Evolutionary conservation across 108 stramenopile genomes (phyloP), one percentile per base, ranked within the genome.

Genomic region (Skeletonema potamos): DNA sequence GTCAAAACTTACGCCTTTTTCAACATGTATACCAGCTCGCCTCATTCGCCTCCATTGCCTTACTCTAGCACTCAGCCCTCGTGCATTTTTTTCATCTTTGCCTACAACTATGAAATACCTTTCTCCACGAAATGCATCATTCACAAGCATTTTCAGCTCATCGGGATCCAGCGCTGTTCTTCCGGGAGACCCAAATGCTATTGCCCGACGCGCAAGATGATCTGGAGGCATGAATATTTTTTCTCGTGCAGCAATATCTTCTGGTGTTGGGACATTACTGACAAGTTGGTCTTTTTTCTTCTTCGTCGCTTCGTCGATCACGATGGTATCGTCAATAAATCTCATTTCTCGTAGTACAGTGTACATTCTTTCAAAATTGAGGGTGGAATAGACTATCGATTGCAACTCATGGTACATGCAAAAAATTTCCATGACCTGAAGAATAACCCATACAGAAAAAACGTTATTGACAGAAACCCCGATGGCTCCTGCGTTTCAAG

Each of bases 351-450:
- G 80, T 26, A 86, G 62, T 20, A 87, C 82, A 65, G 86, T 74
- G 22, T 77, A 62, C 65, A 94, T 64, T n/a, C 96, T 81, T 77
- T 97, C 96, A 68, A 95, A 89, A 70, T 97, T 97, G 61, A 97
- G 80, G 0, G 88, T 85, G 37, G 73, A 82, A 82, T 92, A 97
- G 20, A 89, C 87, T 18, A 97, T 85, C n/a, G 81, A 66, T 17
- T 88, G 82, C 34, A 97, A 92, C 65, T 96, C 91, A 32, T 80
- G 79, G 73, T 95, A 96, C 78, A 96, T 92, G 77, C 86, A 94
- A 34, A 85, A 87, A 59, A 97, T 88, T 66, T 97, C 97, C 27
- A 91, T 43, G 24, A 73, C 34, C 77, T 91, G 91, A 22, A 95
- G 69, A n/a, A 82, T 39, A 8, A 89, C 60, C 80, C 90, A 97